Evolutionary conservation across 2,329 filamentous ascomycete species (phyloP).

Genomic region (Ophiostoma populinum): DNA sequence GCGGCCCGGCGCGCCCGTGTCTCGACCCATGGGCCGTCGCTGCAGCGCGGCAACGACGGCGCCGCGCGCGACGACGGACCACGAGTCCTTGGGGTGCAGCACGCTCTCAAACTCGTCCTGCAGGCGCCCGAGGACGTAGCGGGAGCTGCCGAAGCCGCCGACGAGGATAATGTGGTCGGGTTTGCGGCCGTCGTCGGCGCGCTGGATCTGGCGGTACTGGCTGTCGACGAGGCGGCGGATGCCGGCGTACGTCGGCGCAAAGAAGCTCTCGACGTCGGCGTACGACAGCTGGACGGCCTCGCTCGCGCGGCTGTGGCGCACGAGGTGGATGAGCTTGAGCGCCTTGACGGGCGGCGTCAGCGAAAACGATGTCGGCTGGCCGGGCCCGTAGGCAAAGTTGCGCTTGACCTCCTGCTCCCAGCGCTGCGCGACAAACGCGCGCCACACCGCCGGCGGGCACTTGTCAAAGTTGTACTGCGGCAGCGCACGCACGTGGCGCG

Average conservation of each 20-base stretch:
- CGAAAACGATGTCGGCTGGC: not conserved
- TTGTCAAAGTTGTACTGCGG: slow-evolving; percentile 27
- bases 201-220: slow-evolving; percentile 4
- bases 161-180: slow-evolving; percentile 26
- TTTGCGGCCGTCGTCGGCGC: slow-evolving; percentile 3
- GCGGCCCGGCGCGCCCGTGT: no score
- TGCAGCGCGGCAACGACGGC: slow-evolving; percentile 26
- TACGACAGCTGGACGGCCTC: slow-evolving; percentile 1
- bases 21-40: not conserved
- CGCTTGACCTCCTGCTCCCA: slow-evolving; percentile 21
- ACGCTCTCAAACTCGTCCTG: slow-evolving; percentile 22
- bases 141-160: slow-evolving; percentile 29
- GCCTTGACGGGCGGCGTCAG: not conserved
- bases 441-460: slow-evolving; percentile 22
- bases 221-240: slow-evolving; percentile 25
- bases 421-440: slow-evolving; percentile 25
- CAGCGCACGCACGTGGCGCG: slow-evolving; percentile 24
- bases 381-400: slow-evolving; percentile 14
- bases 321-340: not conserved
- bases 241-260: slow-evolving; percentile 20
- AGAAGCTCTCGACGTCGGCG: slow-evolving; percentile 20
- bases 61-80: slow-evolving; percentile 32
- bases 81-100: slow-evolving; percentile 30
- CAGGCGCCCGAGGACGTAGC: slow-evolving; percentile 23
- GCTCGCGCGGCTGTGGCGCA: no score